These are phyloP conservation scores for Nothophytophthora sp. DNA, from an alignment of 352 stramenopile genomes.

Conservation along the genomic window DNA sequence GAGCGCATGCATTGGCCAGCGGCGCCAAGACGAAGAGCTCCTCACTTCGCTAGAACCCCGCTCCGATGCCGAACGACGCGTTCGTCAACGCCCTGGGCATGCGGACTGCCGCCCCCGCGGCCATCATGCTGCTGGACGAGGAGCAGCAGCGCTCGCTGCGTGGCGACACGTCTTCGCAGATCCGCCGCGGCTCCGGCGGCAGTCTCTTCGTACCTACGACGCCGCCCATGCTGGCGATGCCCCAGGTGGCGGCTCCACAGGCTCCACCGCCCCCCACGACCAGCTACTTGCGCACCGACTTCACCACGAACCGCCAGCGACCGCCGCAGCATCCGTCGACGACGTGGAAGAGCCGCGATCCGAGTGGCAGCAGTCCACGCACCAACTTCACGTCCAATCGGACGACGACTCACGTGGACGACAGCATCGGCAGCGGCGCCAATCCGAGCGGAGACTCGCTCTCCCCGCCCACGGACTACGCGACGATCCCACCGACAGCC, in stretches of 20 bases:
- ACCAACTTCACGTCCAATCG: conserved; percentile 49
- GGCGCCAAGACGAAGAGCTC: too few relatives aligned
- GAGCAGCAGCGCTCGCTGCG: conserved; percentile 56
- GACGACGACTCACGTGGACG: conserved; percentile 16
- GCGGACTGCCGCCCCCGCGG: conserved; percentile 1
- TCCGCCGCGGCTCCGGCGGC: conserved; percentile 11
- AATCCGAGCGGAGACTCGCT: conserved; percentile 10
- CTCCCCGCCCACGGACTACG: conserved; percentile 37
- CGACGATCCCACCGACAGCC: conserved; percentile 27
- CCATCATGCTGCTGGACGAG: conserved; percentile 55
- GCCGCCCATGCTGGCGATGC: conserved; percentile 23
- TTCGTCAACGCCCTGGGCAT: conserved; percentile 17
- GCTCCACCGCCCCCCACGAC: conserved; percentile 26
- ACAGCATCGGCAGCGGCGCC: conserved; percentile 21
- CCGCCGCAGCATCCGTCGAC: conserved; percentile 4
- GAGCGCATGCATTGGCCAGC: too few relatives aligned
- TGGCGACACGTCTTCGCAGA: background rate
- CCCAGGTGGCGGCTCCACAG: conserved; percentile 12
- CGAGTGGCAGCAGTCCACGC: conserved; percentile 27
- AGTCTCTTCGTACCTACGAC: conserved; percentile 31
- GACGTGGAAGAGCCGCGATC: conserved; percentile 6
- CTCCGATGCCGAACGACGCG: conserved; percentile 17
- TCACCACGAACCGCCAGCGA: conserved; percentile 23
- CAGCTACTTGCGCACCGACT: conserved; percentile 42
- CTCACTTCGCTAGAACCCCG: too few relatives aligned